These are phyloP conservation scores for Pholiota conissans DNA, from an alignment of 768 basidiomycete genomes.

Conservation along the genomic window DNA sequence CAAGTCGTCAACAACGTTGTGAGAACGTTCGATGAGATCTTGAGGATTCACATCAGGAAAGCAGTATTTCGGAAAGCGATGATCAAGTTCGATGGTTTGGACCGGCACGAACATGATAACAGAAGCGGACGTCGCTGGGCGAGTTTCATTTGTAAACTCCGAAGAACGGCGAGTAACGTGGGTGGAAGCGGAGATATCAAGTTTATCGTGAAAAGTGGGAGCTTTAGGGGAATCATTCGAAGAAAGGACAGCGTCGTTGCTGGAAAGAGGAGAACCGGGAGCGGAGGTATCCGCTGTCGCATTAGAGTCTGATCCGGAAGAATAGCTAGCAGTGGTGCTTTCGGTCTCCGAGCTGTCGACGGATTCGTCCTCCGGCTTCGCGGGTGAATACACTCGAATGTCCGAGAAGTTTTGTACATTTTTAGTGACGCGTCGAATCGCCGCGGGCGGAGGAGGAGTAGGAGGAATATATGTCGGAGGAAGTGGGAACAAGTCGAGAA, in stretches of 20 bases:
- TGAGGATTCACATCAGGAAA: background rate
- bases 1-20: conserved; percentile 5
- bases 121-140: background rate
- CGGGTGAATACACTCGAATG: background rate
- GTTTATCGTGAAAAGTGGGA: background rate
- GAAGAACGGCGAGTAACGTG: background rate
- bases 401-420: background rate
- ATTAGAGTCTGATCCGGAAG: conserved; percentile 9
- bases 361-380: background rate
- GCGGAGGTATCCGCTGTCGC: conserved; percentile 14
- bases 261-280: conserved; percentile 6
- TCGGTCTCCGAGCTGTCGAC: conserved; percentile 9
- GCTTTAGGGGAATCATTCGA: background rate
- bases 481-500: conserved; percentile 20
- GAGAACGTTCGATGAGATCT: conserved; percentile 2
- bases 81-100: background rate
- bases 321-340: background rate
- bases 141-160: background rate
- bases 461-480: conserved; percentile 14
- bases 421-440: background rate
- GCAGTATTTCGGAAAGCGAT: background rate
- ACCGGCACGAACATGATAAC: background rate
- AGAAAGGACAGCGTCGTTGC: background rate
- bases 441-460: background rate
- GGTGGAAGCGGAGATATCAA: background rate